phyloP scores from a whole-genome alignment of 306 rosid species.

The Inga laurina region DNA sequence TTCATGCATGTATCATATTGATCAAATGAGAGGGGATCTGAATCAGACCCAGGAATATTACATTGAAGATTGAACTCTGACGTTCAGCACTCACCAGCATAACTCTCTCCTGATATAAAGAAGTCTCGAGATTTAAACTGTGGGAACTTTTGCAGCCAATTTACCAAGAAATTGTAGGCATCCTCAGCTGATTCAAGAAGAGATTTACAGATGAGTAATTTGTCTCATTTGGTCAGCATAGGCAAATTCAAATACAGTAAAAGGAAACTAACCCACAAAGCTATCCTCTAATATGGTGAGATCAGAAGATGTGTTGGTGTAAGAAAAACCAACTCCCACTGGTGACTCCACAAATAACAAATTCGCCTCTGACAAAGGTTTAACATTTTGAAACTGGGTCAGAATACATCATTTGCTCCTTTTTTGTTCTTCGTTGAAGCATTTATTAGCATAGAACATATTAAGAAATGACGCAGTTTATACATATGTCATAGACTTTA shows the following conservation, averaged over 20 bases:
- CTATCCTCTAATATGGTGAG: slow-evolving; percentile 50
- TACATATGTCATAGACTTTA: background rate
- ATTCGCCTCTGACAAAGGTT: slow-evolving; percentile 50
- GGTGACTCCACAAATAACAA: slow-evolving; percentile 63
- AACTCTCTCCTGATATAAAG: slow-evolving; percentile 65
- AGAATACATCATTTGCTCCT: background rate
- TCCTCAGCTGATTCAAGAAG: slow-evolving; percentile 51
- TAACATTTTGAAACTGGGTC: slow-evolving; percentile 7
- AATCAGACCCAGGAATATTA: background rate
- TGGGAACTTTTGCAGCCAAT: slow-evolving; percentile 59
- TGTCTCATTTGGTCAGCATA: slow-evolving; percentile 6
- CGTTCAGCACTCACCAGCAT: slow-evolving; percentile 43
- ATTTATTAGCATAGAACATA: slow-evolving; percentile 4
- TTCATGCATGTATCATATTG: no score
- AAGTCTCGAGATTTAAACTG: slow-evolving; percentile 50
- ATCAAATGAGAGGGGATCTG: background rate
- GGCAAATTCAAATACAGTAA: background rate
- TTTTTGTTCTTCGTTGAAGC: background rate
- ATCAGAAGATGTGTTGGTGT: slow-evolving; percentile 60
- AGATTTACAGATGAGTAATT: background rate
- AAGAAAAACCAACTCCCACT: slow-evolving; percentile 67
- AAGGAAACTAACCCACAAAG: slow-evolving; percentile 52
- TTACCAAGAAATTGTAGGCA: slow-evolving; percentile 61
- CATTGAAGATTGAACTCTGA: background rate
- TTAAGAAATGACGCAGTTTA: background rate